Evolutionary conservation across 305 asterid genomes (phyloP), one percentile per base, ranked within the genome.

Genomic region (Solanum hybrid): DNA sequence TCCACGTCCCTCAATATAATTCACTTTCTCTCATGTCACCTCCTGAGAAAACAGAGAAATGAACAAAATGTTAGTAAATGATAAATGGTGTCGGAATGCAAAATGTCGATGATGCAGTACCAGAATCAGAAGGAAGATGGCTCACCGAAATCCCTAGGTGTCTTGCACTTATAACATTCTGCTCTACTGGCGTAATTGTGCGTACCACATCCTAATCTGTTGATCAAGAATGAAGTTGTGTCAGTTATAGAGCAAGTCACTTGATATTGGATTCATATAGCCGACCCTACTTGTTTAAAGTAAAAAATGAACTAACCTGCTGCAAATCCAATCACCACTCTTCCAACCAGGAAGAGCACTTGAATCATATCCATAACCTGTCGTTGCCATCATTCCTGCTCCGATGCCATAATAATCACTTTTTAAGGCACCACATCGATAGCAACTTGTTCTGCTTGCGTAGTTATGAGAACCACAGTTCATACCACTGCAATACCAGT

Each of bases 301-400:
- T 77, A 37, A 24, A 24, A 17, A 79, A 79, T 38, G 36, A 32
- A 86, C 88, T 51, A 78, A 96, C 99, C 97, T 94, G 84, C 77
- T 88, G 94, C 99, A 97, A 78, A 96, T 94, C 99, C 99, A 97
- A 87, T 97, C 99, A n/a, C 99, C 99, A 37, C 91, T 91, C 87
- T 97, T 97, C 98, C 98, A 97, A 42, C 99, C 99, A 35, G 99
- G 99, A 86, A 96, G n/a, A 20, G 71, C 86, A 90, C 87, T 89
- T 86, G 96, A 88, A 31, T 91, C 96, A 78, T 76, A 92, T 27
- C 88, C 93, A 75, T 93, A 94, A 31, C 94, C 94, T 1, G 93
- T 90, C 0, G 97, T 86, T 7, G 94, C 92, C 89, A 91, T 89
- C 64, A 91, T 82, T 60, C 91, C 95, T 32, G 92, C 91, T 8